Conservation (phyloP, 1,139 yeast species). For the Hemisphaericaspora lyxosophila region DNA sequence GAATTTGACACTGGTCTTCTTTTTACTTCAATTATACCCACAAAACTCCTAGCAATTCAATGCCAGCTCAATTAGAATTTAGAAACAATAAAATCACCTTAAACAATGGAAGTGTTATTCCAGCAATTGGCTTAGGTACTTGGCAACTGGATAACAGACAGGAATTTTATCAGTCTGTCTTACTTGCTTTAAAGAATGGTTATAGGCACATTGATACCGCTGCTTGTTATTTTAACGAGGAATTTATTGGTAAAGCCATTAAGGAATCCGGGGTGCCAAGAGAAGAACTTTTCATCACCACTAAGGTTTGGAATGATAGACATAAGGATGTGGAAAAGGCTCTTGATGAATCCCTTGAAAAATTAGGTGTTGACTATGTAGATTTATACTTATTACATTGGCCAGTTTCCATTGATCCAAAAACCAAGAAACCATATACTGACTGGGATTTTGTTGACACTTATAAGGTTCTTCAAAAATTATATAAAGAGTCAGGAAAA, state of each 20-base stretch:
- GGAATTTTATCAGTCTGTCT: conserved; percentile 61
- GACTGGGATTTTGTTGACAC: conserved; percentile 64
- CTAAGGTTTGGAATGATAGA: conserved; percentile 74
- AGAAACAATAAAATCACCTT: conserved; percentile 36
- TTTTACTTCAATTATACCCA: too few species aligned
- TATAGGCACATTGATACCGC: conserved; percentile 84
- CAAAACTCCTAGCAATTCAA: not conserved
- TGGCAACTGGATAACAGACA: conserved; percentile 64
- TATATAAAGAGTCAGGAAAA: conserved; percentile 55
- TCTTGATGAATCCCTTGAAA: conserved; percentile 59
- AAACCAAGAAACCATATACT: conserved; percentile 22
- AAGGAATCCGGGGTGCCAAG: conserved; percentile 68
- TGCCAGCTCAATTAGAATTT: conserved; percentile 13
- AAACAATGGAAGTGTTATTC: conserved; percentile 65
- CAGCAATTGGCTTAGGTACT: conserved; percentile 77
- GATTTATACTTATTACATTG: conserved; percentile 86
- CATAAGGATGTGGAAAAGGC: conserved; percentile 62
- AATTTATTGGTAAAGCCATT: conserved; percentile 63
- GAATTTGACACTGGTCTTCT: not conserved
- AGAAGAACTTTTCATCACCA: conserved; percentile 71
- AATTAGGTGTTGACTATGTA: conserved; percentile 74
- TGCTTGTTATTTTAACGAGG: conserved; percentile 65
- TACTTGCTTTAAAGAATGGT: conserved; percentile 64
- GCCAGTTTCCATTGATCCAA: conserved; percentile 62
- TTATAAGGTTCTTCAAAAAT: conserved; percentile 66